Percentiles rank a stretch among this genome's conserved stretches.
phyloP scores from a whole-genome alignment of 352 stramenopile species.

The Pelagophyceae sp. region DNA sequence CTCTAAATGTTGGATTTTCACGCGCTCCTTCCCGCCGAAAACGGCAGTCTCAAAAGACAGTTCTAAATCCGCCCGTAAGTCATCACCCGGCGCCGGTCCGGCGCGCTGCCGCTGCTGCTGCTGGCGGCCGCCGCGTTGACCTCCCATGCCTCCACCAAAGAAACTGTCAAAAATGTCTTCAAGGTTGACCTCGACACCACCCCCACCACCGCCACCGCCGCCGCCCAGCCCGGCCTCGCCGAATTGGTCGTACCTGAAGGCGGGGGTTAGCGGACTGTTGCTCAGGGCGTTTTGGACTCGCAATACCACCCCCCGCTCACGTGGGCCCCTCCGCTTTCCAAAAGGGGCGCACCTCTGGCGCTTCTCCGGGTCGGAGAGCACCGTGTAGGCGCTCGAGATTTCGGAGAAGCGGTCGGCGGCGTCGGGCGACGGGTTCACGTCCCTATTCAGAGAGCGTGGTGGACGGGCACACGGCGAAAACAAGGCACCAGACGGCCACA shows the following conservation, averaged over 20 bases:
- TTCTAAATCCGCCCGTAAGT: constrained; percentile 56
- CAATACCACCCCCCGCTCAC: no score
- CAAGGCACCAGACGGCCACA: no score
- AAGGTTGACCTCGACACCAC: constrained; percentile 42
- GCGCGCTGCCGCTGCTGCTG: constrained; percentile 26
- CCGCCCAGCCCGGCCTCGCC: constrained; percentile 60
- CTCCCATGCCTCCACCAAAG: constrained; percentile 44
- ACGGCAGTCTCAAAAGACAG: constrained; percentile 60
- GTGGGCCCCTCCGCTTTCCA: no score
- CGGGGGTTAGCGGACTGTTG: no score
- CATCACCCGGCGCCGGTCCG: constrained; percentile 38
- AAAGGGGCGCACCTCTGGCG: no score
- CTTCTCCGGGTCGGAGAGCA: constrained; percentile 78
- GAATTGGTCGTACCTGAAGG: constrained; percentile 87
- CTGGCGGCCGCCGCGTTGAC: constrained; percentile 30
- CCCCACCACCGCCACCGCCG: constrained; percentile 19
- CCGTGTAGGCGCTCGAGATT: constrained; percentile 84
- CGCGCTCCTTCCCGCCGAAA: constrained; percentile 58
- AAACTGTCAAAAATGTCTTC: constrained; percentile 64
- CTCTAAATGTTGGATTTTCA: constrained; percentile 57
- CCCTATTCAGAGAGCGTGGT: no score
- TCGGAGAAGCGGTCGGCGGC: constrained; percentile 84
- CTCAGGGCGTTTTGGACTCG: no score
- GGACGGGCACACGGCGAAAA: no score
- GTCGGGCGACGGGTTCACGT: constrained; percentile 65